Base-by-base conservation (phyloP, 192 early-diverging fungal species). In the Entomortierella beljakovae region DNA sequence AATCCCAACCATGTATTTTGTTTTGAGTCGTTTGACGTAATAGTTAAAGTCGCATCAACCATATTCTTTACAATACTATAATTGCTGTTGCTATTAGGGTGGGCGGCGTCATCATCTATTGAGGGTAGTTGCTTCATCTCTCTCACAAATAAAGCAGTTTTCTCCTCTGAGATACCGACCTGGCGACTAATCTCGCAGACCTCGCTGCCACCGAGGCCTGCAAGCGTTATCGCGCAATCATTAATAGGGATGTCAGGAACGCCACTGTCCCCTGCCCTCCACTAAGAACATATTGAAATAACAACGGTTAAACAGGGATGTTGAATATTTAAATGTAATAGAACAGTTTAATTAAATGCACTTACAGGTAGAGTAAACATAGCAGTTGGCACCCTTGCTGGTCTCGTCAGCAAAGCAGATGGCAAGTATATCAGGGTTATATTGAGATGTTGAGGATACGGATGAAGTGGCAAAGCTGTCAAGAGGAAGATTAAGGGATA, bases 241-340 rank as follows among this genome's bases (percentile, higher is more conserved):
- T 69, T 79, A 70, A 79, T 54, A 69, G 67, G 32, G 61, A 63
- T 70, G 75, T 70, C 67, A 79, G 75, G 75, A 43, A 38, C 67
- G 51, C 75, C 75, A 79, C 75, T 64, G 75, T 56, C 68, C 50
- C n/a, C 75, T 61, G 75, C 75, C 75, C 46, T 79, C 75, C 75
- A 79, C 75, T 79, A n/a, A n/a, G n/a, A n/a, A n/a, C n/a, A n/a
- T n/a, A n/a, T n/a, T n/a, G n/a, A 50, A 55, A 42, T 9, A 28
- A 67, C 23, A 50, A 0, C 9, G 63, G 0, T 26, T 38, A 13
- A 23, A 22, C 23, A 3, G n/a, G 33, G 1, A 15, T 34, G 6
- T 53, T 43, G n/a, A 9, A 22, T 29, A 20, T 18, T 40, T 59
- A 28, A 22, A 37, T 42, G 13, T n/a, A 5, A 49, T 18, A 38